These are phyloP conservation scores for Peronosclerospora sorghi DNA, from an alignment of 352 stramenopile genomes.

Conservation along the genomic window DNA sequence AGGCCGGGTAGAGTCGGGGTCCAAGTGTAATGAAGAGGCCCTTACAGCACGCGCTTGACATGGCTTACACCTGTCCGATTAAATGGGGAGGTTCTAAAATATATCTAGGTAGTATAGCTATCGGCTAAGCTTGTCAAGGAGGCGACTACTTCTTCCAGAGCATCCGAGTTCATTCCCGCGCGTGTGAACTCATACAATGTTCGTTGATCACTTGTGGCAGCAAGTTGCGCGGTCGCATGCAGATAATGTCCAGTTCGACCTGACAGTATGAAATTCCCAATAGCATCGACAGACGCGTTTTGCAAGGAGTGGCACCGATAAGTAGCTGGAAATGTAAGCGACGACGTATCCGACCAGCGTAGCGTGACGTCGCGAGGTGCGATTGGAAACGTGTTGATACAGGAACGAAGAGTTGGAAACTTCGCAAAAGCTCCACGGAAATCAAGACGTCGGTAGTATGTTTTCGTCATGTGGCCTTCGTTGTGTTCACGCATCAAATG, in stretches of 20 bases:
- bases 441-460: slow-evolving; percentile 33
- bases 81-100: too few relatives aligned
- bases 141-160: slow-evolving; percentile 42
- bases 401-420: slow-evolving; percentile 12
- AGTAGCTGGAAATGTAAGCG: slow-evolving; percentile 12
- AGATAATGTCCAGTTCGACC: slow-evolving; percentile 36
- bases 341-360: slow-evolving; percentile 25
- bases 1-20: too few relatives aligned
- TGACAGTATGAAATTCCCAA: slow-evolving; percentile 39
- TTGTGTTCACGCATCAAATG: neutral
- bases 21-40: too few relatives aligned
- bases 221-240: slow-evolving; percentile 20
- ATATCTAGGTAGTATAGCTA: slow-evolving; percentile 24
- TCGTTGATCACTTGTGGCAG: slow-evolving; percentile 35
- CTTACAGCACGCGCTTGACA: too few relatives aligned
- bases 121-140: slow-evolving; percentile 32
- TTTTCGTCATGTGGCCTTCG: slow-evolving; percentile 6
- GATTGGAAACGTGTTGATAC: slow-evolving; percentile 19
- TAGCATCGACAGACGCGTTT: slow-evolving; percentile 21
- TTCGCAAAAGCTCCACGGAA: slow-evolving; percentile 35
- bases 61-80: too few relatives aligned
- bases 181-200: slow-evolving; percentile 67
- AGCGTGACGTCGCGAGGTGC: slow-evolving; percentile 20
- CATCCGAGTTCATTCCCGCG: slow-evolving; percentile 63
- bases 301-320: slow-evolving; percentile 20